Percentiles rank a stretch among this genome's conserved stretches.
Conservation (phyloP, 768 basidiomycete species). For the Candolleomyces efflorescens region DNA sequence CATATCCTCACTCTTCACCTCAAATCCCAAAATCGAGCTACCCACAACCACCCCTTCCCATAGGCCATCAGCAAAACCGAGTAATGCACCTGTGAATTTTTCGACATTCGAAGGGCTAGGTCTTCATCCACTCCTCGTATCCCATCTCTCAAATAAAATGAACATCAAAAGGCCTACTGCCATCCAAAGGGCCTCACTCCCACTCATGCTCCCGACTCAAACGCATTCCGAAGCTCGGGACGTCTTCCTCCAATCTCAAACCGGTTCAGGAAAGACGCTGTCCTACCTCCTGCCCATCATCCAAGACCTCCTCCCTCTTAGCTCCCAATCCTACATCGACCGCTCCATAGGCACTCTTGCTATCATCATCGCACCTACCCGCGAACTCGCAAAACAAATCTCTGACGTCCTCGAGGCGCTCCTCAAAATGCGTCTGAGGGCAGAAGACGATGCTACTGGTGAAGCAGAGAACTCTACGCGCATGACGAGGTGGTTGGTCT, state of each 20-base stretch:
- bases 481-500: constrained; percentile 89
- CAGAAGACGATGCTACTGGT: constrained; percentile 49
- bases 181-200: constrained; percentile 81
- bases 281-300: constrained; percentile 93
- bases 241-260: constrained; percentile 93
- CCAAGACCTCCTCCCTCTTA: constrained; percentile 88
- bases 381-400: constrained; percentile 95
- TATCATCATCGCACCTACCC: constrained; percentile 90
- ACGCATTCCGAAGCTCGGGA: constrained; percentile 50
- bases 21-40: constrained; percentile 65
- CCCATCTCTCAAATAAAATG: constrained; percentile 80
- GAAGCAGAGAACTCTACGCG: constrained; percentile 39
- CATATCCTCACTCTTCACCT: constrained; percentile 88
- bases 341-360: constrained; percentile 93
- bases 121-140: constrained; percentile 72
- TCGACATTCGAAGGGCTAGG: constrained; percentile 82
- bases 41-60: constrained; percentile 23
- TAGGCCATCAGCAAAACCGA: constrained; percentile 44
- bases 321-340: constrained; percentile 89
- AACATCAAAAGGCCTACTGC: constrained; percentile 81
- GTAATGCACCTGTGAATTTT: constrained; percentile 81
- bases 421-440: constrained; percentile 69
- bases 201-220: constrained; percentile 36
- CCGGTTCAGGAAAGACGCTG: constrained; percentile 95
- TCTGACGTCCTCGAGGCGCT: constrained; percentile 88